Base-by-base conservation (phyloP, 169 alveolate genomes). In the Plasmodium berghei region DNA sequence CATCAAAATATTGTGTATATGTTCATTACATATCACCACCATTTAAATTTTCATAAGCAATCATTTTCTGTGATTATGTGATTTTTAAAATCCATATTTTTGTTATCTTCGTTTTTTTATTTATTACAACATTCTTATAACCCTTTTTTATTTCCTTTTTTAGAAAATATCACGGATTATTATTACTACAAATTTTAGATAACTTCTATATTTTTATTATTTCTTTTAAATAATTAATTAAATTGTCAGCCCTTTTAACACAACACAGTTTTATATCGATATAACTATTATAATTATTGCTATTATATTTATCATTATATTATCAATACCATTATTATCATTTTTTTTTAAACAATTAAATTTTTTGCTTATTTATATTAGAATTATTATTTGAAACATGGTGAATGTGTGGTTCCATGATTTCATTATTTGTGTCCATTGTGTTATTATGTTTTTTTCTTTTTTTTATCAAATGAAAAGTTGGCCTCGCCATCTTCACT, bases 321-420 rank as follows among this genome's bases (percentile, higher is more conserved):
- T 62, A 18, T 62, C 28, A 12, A 18, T 28, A 22, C 18, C 58
- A 28, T 26, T 18, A 28, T 10, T 16, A 18, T 62, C 22, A 26
- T n/a, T 28, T 22, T 45, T 46, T 6, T 16, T 28, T 22, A 12
- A 9, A 62, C 20, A 22, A 18, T 26, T 26, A 2, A 1, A 59
- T 56, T 10, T 56, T 5, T 9, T 77, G 59, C 28, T 40, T 73
- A 73, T 73, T 59, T 59, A 58, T 18, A 52, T 58, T 56, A 73
- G 63, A 28, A 20, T 63, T 2, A 8, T 83, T 61, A 14, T 63
- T 64, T 26, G 90, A 55, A 62, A 22, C 12, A 54, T 40, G 48
- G 22, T 8, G 8, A 45, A 48, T 26, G 20, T 22, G 12, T 14
- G 75, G 1, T 20, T 64, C 56, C 49, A 34, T 56, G 5, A 45